phyloP scores from a whole-genome alignment of 352 stramenopile genomes.

The Phytophthora gonapodyides region DNA sequence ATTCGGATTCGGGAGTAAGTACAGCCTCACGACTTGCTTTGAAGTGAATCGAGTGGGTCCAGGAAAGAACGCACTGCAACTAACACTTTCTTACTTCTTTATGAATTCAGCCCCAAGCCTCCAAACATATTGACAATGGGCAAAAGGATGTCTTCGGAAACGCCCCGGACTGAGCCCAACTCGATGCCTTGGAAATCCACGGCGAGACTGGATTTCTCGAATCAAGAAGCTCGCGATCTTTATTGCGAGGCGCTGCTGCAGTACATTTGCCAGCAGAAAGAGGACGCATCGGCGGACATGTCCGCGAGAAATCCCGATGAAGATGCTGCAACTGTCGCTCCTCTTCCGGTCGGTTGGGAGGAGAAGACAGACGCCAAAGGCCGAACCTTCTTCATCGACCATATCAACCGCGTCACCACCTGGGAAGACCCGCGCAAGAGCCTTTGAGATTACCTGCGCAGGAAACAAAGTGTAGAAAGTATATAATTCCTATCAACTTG shows the following conservation, averaged over 20 bases:
- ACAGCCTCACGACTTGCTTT: no score
- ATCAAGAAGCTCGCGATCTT: constrained; percentile 57
- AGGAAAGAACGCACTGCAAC: no score
- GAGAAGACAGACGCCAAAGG: constrained; percentile 72
- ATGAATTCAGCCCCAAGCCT: constrained; percentile 51
- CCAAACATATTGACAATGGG: constrained; percentile 57
- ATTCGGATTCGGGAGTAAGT: constrained; percentile 78
- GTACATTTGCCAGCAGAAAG: constrained; percentile 76
- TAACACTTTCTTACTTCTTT: background rate
- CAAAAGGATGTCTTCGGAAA: constrained; percentile 33
- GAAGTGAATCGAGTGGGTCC: no score
- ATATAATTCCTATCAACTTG: background rate
- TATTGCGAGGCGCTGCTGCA: constrained; percentile 73
- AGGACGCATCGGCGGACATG: constrained; percentile 34
- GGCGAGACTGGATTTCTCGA: constrained; percentile 44
- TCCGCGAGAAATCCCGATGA: constrained; percentile 5
- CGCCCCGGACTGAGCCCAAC: constrained; percentile 20
- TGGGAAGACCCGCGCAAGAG: constrained; percentile 60
- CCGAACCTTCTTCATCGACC: constrained; percentile 73
- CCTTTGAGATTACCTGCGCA: constrained; percentile 10
- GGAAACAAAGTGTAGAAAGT: background rate
- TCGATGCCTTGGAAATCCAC: constrained; percentile 42
- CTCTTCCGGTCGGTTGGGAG: constrained; percentile 72
- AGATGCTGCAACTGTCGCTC: background rate
- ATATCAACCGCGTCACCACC: constrained; percentile 75